phyloP scores from a whole-genome alignment of 164 flowering plant genomes.

The Amborella trichopoda region DNA sequence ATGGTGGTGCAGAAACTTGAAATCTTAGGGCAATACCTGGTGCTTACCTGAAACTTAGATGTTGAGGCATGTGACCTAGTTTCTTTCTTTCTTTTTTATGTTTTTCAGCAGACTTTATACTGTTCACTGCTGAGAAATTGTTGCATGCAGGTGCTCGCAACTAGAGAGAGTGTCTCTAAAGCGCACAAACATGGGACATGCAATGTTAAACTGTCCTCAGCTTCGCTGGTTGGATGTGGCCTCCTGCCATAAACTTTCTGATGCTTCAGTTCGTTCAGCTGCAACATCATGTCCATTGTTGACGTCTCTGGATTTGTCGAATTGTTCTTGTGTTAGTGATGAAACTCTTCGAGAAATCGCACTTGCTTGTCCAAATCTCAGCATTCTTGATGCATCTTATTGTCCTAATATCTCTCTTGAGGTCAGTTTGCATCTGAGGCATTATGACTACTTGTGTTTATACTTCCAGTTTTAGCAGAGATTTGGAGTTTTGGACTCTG shows the following conservation, averaged over 20 bases:
- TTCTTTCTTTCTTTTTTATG: neutral
- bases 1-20: no score
- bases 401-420: slow-evolving; percentile 93
- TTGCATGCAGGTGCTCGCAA: slow-evolving; percentile 70
- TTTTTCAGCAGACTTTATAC: neutral
- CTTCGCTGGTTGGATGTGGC: slow-evolving; percentile 69
- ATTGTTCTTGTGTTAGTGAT: slow-evolving; percentile 85
- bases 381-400: slow-evolving; percentile 79
- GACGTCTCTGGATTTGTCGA: slow-evolving; percentile 78
- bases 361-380: slow-evolving; percentile 44
- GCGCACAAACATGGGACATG: slow-evolving; percentile 91
- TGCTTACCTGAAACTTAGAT: no score
- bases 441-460: neutral
- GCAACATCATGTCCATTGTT: slow-evolving; percentile 67
- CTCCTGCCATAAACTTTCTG: slow-evolving; percentile 92
- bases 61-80: no score
- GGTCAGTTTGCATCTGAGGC: slow-evolving; percentile 27
- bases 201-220: slow-evolving; percentile 62
- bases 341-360: slow-evolving; percentile 88
- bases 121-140: slow-evolving; percentile 2
- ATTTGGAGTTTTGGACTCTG: neutral
- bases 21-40: no score
- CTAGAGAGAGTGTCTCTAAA: slow-evolving; percentile 78
- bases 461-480: neutral
- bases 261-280: slow-evolving; percentile 84